A percentile compares a stretch with the other conserved stretches of the same genome.
These are phyloP conservation scores for Scheffersomyces cryptocercus DNA, from an alignment of 1,139 yeast species.

Conservation along the genomic window DNA sequence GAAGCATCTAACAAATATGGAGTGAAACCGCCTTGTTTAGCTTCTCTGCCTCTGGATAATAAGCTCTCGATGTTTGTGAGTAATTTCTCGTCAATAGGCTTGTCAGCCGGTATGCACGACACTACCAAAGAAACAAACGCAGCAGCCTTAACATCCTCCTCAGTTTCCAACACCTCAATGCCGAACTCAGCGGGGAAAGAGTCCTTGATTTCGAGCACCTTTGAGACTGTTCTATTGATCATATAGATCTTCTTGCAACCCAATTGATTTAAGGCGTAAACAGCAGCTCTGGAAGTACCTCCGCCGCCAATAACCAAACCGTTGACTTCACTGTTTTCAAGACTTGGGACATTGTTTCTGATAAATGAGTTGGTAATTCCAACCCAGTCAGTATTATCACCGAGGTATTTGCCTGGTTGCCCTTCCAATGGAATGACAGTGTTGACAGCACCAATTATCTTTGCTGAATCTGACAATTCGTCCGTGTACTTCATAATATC, in stretches of 20 bases:
- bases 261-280: constrained; percentile 76
- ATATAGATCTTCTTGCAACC: constrained; percentile 80
- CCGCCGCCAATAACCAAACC: constrained; percentile 94
- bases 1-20: constrained; percentile 86
- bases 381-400: constrained; percentile 96
- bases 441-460: constrained; percentile 87
- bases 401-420: constrained; percentile 54
- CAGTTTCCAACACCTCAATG: constrained; percentile 57
- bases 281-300: constrained; percentile 96
- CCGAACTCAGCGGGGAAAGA: constrained; percentile 64
- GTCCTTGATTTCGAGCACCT: constrained; percentile 58
- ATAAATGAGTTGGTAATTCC: constrained; percentile 76
- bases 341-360: constrained; percentile 58
- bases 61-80: constrained; percentile 47
- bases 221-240: constrained; percentile 75
- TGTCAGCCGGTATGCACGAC: constrained; percentile 88
- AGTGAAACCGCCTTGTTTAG: constrained; percentile 30
- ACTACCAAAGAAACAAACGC: constrained; percentile 63
- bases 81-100: constrained; percentile 61
- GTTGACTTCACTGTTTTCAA: constrained; percentile 32
- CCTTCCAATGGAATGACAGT: constrained; percentile 64
- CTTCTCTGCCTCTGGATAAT: constrained; percentile 40
- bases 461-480: constrained; percentile 71
- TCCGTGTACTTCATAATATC: constrained; percentile 69
- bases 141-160: constrained; percentile 42